Conservation (phyloP, 305 asterid species). For the Fraxinus floribunda region DNA sequence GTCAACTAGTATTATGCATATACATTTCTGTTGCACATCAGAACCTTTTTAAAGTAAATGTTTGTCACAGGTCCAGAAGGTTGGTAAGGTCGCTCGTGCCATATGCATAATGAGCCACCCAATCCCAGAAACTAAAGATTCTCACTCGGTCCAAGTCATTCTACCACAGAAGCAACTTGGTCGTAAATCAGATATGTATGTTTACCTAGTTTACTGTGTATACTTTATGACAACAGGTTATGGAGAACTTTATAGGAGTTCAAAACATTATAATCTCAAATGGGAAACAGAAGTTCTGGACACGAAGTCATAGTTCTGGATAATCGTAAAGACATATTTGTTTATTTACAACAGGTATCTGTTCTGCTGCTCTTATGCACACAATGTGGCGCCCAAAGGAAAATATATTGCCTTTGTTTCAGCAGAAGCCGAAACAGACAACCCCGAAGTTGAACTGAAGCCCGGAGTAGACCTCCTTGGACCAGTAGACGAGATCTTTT, state of each 20-base stretch:
- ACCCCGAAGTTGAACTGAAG: slow-evolving; percentile 83
- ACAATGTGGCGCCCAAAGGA: slow-evolving; percentile 89
- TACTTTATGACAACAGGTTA: neutral
- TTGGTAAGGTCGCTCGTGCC: slow-evolving; percentile 93
- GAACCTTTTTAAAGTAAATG: neutral
- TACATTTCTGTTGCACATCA: neutral
- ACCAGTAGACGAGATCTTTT: slow-evolving; percentile 79
- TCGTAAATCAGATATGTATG: slow-evolving; percentile 92
- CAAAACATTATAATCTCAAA: neutral
- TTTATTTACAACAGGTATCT: slow-evolving; percentile 57
- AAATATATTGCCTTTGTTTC: slow-evolving; percentile 81
- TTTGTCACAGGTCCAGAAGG: slow-evolving; percentile 64
- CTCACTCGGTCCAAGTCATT: slow-evolving; percentile 96
- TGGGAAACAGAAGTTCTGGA: neutral
- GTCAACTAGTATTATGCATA: neutral
- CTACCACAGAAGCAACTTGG: slow-evolving; percentile 98
- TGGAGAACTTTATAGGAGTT: neutral
- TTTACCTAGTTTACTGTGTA: slow-evolving; percentile 3
- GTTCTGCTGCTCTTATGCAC: slow-evolving; percentile 92
- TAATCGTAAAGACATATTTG: neutral
- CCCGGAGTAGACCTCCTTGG: slow-evolving; percentile 91
- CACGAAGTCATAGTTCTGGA: neutral
- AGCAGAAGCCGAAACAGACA: slow-evolving; percentile 84
- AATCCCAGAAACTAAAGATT: slow-evolving; percentile 79
- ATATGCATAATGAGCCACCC: slow-evolving; percentile 97